These are phyloP conservation scores for Exophiala aquamarina DNA, from an alignment of 2,329 filamentous ascomycete genomes.

Conservation along the genomic window DNA sequence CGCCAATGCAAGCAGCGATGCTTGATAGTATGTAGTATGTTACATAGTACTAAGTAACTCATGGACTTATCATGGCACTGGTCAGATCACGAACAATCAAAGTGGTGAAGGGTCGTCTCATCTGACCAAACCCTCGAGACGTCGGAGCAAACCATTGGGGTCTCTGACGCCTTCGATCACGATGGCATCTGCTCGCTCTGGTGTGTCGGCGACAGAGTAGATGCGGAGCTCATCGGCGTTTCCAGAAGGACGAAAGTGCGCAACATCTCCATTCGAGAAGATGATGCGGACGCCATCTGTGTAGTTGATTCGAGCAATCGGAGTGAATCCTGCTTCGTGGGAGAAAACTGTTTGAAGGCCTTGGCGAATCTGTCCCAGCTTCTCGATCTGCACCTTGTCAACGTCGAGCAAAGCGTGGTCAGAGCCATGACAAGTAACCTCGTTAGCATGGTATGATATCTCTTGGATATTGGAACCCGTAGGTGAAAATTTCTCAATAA, in stretches of 20 bases:
- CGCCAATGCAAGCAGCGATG: too few relatives aligned
- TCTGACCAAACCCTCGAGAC: too few relatives aligned
- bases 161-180: conserved; percentile 30
- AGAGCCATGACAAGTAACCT: conserved; percentile 10
- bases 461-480: conserved; percentile 26
- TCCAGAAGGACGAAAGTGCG: conserved; percentile 35
- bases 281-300: conserved; percentile 35
- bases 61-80: too few relatives aligned
- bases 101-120: too few relatives aligned
- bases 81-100: too few relatives aligned
- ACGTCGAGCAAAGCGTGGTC: too few relatives aligned
- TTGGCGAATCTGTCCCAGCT: too few relatives aligned
- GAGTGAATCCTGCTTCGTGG: conserved; percentile 28
- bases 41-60: too few relatives aligned
- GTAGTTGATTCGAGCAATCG: conserved; percentile 31
- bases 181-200: conserved; percentile 34
- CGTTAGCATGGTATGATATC: conserved; percentile 21
- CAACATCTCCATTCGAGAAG: conserved; percentile 35
- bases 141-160: too few relatives aligned
- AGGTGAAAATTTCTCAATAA: conserved; percentile 32
- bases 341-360: conserved; percentile 30
- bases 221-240: conserved; percentile 37
- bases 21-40: too few relatives aligned
- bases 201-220: conserved; percentile 33
- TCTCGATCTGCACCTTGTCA: too few relatives aligned